Evolutionary conservation across 257 asterid species (phyloP), one percentile per base, ranked within the genome.

Genomic region (Solanum pinnatisectum): DNA sequence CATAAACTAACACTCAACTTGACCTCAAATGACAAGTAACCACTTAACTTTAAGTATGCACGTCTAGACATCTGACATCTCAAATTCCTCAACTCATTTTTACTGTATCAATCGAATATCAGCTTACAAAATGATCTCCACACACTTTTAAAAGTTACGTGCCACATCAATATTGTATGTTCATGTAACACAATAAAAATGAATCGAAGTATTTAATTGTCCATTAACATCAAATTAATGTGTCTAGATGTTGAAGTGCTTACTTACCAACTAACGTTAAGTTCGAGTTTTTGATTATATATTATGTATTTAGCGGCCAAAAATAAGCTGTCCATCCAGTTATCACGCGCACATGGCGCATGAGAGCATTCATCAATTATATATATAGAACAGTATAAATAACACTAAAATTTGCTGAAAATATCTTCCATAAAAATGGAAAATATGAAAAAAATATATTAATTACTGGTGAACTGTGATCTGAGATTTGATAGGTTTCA

Each of bases 401-500:
- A 46, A 12, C 9, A 37, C 20, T 44, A 13, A 81, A 27, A 44
- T 4, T 44, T 30, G 7, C 68, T 49, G 40, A 81, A 81, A 81
- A 81, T 49, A 49, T 81, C 44, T 25, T 44, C 8, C 0, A 46
- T 49, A 81, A 81, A 81, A 81, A 81, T 81, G 85, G 27, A 81
- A 79, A 79, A 27, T 42, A 27, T 8, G 3, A 79, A 78, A 79
- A 27, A 9, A 15, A 5, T 4, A 73, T 13, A 25, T 11, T 44
- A 44, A 81, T 8, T 81, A 81, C 18, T 46, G 10, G 27, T 81
- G 5, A 32, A 20, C 88, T 73, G 81, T 84, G 90, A 88, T 88
- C 88, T 86, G 85, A 84, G 83, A 65, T 83, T 76, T 83, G 49
- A 63, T 87, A 56, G 85, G 83, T 87, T 87, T 82, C 87, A 74